Base-by-base conservation (phyloP, 805 yeast genomes). In the Naumovozyma baii region DNA sequence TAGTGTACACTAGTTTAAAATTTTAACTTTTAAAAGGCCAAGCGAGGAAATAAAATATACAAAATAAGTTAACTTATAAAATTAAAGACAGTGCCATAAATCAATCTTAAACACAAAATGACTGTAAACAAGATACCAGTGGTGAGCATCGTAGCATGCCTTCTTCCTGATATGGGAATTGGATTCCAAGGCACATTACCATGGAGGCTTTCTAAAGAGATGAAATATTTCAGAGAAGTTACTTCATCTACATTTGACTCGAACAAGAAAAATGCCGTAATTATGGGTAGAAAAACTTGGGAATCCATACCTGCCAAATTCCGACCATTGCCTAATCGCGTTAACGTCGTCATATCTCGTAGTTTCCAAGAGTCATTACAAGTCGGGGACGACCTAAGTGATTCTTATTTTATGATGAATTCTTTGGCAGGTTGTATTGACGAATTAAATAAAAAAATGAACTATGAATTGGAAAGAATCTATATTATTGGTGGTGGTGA, bases 261-360 rank as follows among this genome's bases (percentile, higher is more conserved):
- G n/a, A 42, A 42, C 1, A 63, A 61, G 44, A 53, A 47, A 31
- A 85, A 86, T 55, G 94, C 84, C 0, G 97, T 92, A 12, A 70
- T 92, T 3, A 92, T 92, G 98, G 98, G 98, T 12, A 72, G 96
- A 43, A 83, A 79, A 55, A 90, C 97, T 2, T 92, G 96, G 95
- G 92, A 87, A 25, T 83, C 95, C 5, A 88, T 92, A 25, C 97
- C 98, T 0, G 45, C 62, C 1, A 78, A 72, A 55, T 92, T 86
- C 63, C 68, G 95, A 45, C 98, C 98, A 0, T 68, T 92, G 34
- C 79, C 80, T 2, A 75, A 69, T 36, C 70, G 98, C 41, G 41
- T 76, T 19, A 92, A 92, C 58, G 76, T 87, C 12, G 76, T 92
- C 0, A 63, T 92, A 9, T 81, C 94, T 18, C 63, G 87, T 36